Conservation (phyloP, 352 stramenopile species). For the Pythium angustatum region DNA sequence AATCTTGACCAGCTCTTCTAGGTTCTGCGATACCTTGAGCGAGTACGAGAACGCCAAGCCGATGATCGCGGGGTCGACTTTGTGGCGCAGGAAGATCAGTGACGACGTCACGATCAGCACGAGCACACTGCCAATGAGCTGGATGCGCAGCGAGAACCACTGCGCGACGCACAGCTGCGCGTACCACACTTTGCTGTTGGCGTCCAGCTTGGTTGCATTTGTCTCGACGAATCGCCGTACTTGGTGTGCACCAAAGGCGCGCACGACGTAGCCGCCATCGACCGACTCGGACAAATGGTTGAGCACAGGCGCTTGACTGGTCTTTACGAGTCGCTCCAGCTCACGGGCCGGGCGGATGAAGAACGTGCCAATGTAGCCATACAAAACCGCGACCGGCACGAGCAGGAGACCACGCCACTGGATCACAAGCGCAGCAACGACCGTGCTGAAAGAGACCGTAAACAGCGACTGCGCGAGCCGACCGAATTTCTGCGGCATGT, state of each 20-base stretch:
- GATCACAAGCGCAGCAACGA: constrained; percentile 63
- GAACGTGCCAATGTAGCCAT: constrained; percentile 54
- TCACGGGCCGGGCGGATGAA: constrained; percentile 57
- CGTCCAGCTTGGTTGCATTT: constrained; percentile 33
- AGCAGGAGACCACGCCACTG: constrained; percentile 65
- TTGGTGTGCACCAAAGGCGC: constrained; percentile 53
- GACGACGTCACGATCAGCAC: constrained; percentile 42
- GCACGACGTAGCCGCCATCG: constrained; percentile 45
- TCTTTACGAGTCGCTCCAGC: constrained; percentile 52
- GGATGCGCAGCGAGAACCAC: constrained; percentile 52
- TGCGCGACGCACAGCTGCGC: constrained; percentile 39
- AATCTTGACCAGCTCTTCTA: constrained; percentile 63
- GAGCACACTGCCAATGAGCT: constrained; percentile 46
- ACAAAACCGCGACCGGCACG: constrained; percentile 73
- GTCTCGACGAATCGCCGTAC: constrained; percentile 40
- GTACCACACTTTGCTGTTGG: constrained; percentile 16
- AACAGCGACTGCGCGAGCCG: constrained; percentile 36
- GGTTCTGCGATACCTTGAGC: constrained; percentile 77
- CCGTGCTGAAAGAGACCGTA: constrained; percentile 50
- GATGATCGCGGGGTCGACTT: constrained; percentile 56
- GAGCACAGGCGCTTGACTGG: constrained; percentile 46
- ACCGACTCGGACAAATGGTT: constrained; percentile 58
- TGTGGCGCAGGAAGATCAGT: constrained; percentile 44
- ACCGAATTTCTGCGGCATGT: constrained; percentile 34
- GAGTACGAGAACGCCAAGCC: constrained; percentile 88